A percentile compares a stretch with the other conserved stretches of the same genome.
Evolutionary conservation across 2,329 filamentous ascomycete species (phyloP).

Genomic region (Catunica adiposa): DNA sequence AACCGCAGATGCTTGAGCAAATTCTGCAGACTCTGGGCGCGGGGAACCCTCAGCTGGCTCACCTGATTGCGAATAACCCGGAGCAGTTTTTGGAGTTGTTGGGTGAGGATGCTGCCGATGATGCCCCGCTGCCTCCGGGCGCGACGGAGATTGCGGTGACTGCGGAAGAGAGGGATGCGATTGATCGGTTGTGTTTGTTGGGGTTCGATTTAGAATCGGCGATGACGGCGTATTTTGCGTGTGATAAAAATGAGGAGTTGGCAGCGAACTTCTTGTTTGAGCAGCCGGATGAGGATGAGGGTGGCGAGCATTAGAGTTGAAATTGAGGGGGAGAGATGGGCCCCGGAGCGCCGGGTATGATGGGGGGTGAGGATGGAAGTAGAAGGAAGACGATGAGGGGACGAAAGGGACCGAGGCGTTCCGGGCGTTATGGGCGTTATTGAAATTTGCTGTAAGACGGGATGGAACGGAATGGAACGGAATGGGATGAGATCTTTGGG

Average conservation of each 20-base stretch:
- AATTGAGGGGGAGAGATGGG: no score
- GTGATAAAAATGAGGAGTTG: constrained; percentile 97
- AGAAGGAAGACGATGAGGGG: no score
- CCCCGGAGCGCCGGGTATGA: no score
- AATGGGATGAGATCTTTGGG: no score
- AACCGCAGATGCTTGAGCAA: constrained; percentile 95
- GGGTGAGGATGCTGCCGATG: constrained; percentile 73
- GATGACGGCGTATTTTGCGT: constrained; percentile 97
- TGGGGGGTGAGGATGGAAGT: no score
- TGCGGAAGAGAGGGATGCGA: constrained; percentile 90
- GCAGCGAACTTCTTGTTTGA: constrained; percentile 98
- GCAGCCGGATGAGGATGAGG: constrained; percentile 72
- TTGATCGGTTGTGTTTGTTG: constrained; percentile 60
- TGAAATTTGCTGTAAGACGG: no score
- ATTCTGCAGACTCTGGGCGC: constrained; percentile 91
- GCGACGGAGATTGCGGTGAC: constrained; percentile 83
- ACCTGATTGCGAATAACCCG: constrained; percentile 79
- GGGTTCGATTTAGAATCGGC: constrained; percentile 87
- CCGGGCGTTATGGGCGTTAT: not conserved
- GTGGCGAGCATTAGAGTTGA: constrained; percentile 17
- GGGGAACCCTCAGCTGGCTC: constrained; percentile 85
- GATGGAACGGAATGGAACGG: no score
- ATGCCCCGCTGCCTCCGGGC: constrained; percentile 70
- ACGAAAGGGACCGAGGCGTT: no score
- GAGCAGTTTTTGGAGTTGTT: constrained; percentile 85